A percentile compares a stretch with the other conserved stretches of the same genome.
Evolutionary conservation across 371 early-diverging fungal species (phyloP).

Genomic region (Actinomortierella wolfii): DNA sequence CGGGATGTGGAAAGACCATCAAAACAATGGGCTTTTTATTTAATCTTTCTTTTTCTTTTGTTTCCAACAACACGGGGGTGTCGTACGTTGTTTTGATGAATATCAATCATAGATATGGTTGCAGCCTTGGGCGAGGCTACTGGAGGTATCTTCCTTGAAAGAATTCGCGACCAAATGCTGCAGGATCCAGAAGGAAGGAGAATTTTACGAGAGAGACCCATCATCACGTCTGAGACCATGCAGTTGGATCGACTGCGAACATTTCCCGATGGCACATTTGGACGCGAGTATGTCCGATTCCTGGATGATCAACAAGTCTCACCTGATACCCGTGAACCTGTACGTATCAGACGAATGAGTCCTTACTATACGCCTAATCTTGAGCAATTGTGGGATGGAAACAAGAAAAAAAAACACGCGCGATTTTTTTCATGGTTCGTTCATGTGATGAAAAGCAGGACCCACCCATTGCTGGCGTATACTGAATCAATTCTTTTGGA

Average conservation of each 20-base stretch:
- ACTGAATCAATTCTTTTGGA: not conserved
- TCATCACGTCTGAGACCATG: slow-evolving; percentile 66
- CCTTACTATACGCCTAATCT: too few relatives aligned
- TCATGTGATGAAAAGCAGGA: too few relatives aligned
- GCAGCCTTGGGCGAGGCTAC: slow-evolving; percentile 94
- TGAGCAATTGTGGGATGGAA: too few relatives aligned
- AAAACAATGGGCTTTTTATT: not conserved
- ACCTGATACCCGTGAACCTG: slow-evolving; percentile 85
- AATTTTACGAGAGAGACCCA: slow-evolving; percentile 83
- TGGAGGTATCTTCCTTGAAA: slow-evolving; percentile 61
- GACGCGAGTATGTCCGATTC: slow-evolving; percentile 82
- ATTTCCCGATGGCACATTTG: slow-evolving; percentile 81
- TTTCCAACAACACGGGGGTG: too few relatives aligned
- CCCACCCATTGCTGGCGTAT: too few relatives aligned
- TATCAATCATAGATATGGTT: slow-evolving; percentile 93
- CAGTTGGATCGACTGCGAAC: slow-evolving; percentile 66
- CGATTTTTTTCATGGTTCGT: too few relatives aligned
- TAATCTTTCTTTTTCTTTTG: too few relatives aligned
- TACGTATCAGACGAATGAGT: slow-evolving; percentile 31
- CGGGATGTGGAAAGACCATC: too few relatives aligned
- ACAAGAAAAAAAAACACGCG: too few relatives aligned
- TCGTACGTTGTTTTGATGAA: too few relatives aligned
- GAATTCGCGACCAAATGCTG: slow-evolving; percentile 85
- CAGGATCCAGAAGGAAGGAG: slow-evolving; percentile 73
- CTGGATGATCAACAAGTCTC: slow-evolving; percentile 79